A percentile compares a stretch with the other conserved stretches of the same genome.
These are phyloP conservation scores for Trichoderma reesei DNA, from an alignment of 495 filamentous ascomycete species.

Conservation along the genomic window DNA sequence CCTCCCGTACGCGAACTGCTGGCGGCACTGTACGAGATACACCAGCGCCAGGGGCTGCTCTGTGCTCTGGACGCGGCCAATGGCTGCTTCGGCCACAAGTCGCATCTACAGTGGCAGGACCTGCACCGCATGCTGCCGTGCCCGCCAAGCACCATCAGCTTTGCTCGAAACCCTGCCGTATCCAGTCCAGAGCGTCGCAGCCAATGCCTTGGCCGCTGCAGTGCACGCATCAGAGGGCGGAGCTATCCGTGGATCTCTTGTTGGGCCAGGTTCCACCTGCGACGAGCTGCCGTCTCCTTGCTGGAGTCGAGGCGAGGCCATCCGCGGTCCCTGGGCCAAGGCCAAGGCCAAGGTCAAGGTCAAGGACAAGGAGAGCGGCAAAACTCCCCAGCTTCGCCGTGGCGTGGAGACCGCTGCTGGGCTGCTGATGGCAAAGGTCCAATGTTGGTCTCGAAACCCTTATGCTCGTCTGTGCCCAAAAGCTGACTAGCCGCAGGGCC, in stretches of 20 bases:
- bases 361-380: neutral
- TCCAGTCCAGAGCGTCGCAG: neutral
- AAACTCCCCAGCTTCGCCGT: neutral
- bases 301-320: too few species aligned
- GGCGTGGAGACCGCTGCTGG: neutral
- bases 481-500: neutral
- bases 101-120: neutral
- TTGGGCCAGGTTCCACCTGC: neutral
- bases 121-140: neutral
- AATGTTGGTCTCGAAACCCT: neutral
- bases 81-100: neutral
- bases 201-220: slow-evolving; percentile 6
- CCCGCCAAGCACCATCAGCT: neutral
- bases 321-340: neutral
- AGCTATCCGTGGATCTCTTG: slow-evolving; percentile 2
- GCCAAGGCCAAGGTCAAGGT: neutral
- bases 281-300: neutral
- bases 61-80: neutral
- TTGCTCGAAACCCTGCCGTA: neutral
- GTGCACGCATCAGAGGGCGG: slow-evolving; percentile 3
- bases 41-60: neutral
- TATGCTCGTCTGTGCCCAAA: neutral
- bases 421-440: neutral
- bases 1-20: neutral
- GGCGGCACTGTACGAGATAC: neutral